Base-by-base conservation (phyloP, 371 early-diverging fungal species). In the Mortierella polycephala region DNA sequence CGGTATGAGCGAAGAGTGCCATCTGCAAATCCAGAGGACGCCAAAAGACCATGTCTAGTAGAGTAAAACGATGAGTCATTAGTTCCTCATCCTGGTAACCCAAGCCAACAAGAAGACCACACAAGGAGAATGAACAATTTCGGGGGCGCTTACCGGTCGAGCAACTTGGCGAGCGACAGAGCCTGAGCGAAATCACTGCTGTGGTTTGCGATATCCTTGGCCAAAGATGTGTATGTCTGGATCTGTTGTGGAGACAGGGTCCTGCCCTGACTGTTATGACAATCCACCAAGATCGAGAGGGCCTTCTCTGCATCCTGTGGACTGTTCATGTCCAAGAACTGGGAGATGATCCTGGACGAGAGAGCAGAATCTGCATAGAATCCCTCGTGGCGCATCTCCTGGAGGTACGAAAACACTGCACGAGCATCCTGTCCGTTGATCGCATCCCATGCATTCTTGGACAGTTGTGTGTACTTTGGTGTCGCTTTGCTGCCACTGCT, bases 111-210 rank as follows among this genome's bases (percentile, higher is more conserved):
- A 30, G 4, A 30, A 30, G 4, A 30, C 30, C 30, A 30, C 30
- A 30, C 30, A 30, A 30, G 30, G 30, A 30, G 30, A 30, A 30
- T 30, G 30, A 30, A 30, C 30, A 30, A 30, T 2, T 30, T 30
- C 4, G 30, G 30, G 30, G 4, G 30, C 4, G 30, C 30, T 56
- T 69, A 79, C 80, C 73, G 69, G 30, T 72, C 73, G 16, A 79
- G 66, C 7, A 79, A 42, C 55, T 69, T 72, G 10, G 80, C 72
- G n/a, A 79, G 73, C 0, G 80, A 79, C 21, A 79, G 80, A 18
- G 80, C 67, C 60, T 73, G 80, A 18, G 65, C 51, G 57, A 79
- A 62, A 46, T 79, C 80, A 47, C 77, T 76, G 67, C 80, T 79
- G 60, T 72, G 66, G 60, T 72, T 67, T 3, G 72, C 72, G 56